Evolutionary conservation across 768 basidiomycete species (phyloP), one percentile per base, ranked within the genome.

Genomic region (Auricularia auricula-judae): DNA sequence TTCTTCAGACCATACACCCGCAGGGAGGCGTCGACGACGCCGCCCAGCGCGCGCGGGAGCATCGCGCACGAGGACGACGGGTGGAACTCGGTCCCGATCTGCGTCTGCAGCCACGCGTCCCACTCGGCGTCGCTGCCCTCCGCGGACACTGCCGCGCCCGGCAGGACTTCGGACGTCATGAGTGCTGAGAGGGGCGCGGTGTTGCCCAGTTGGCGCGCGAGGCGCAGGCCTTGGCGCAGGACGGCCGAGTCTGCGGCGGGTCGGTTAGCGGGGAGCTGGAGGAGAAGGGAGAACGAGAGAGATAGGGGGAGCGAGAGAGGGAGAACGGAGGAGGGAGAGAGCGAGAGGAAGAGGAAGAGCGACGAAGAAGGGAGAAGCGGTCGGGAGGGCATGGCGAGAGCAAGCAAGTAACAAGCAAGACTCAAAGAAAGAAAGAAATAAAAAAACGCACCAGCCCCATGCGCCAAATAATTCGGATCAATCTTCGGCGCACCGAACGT

Each of bases 401-500:
- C n/a, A n/a, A n/a, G n/a, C n/a, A 39, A 62, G 16, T 42, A 10
- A 35, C 5, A 35, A 62, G 63, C 14, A 4, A 34, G 47, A 21
- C 63, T 43, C n/a, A 16, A 51, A 12, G 16, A n/a, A n/a, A n/a
- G n/a, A n/a, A n/a, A n/a, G n/a, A n/a, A n/a, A n/a, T n/a, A 16
- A 51, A 12, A 2, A 51, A 2, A 68, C 74, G 23, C 62, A 80
- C 80, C 83, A 23, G 82, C 81, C 4, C 77, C 72, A 68, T 86
- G 81, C 3, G 81, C 76, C 62, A 87, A 80, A 73, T 88, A 89
- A 65, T 80, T 74, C 3, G 88, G 88, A 72, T 89, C 84, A 70
- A 89, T 84, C 51, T 80, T 70, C 3, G 86, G 86, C 23, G 76
- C 68, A 64, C 83, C 81, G 73, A 89, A 90, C 1, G 84, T 75